Evolutionary conservation across 2,329 filamentous ascomycete genomes (phyloP).

Genomic region (Hypoxylon sp.): DNA sequence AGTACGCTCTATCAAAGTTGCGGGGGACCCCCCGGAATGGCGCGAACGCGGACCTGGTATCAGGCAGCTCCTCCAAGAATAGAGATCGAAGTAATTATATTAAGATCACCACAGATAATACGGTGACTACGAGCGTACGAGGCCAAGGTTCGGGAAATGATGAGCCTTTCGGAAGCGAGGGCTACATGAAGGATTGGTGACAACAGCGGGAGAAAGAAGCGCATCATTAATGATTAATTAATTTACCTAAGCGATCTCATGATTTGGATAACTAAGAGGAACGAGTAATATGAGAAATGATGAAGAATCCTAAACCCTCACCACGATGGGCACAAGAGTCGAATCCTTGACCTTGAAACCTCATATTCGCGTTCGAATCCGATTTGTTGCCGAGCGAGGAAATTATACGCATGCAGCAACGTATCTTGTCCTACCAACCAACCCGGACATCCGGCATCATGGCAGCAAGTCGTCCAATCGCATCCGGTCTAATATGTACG

Average conservation of each 20-base stretch:
- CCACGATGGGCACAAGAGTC: neutral
- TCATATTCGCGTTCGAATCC: neutral
- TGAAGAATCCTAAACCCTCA: neutral
- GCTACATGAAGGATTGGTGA: slow-evolving; percentile 43
- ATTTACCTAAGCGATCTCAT: slow-evolving; percentile 6
- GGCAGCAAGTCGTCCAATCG: slow-evolving; percentile 1
- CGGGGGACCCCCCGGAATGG: slow-evolving; percentile 27
- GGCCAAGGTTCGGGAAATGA: slow-evolving; percentile 5
- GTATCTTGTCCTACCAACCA: neutral
- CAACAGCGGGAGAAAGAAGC: neutral
- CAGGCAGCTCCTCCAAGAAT: slow-evolving; percentile 33
- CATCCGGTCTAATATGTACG: neutral
- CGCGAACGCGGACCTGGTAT: slow-evolving; percentile 26
- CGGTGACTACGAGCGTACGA: slow-evolving; percentile 28
- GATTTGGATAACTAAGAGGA: neutral
- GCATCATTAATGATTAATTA: slow-evolving; percentile 11
- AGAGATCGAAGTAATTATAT: slow-evolving; percentile 42
- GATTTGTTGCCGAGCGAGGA: neutral
- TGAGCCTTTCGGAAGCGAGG: slow-evolving; percentile 28
- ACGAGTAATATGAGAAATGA: slow-evolving; percentile 10
- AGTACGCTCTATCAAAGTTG: slow-evolving; percentile 36
- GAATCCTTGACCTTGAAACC: neutral
- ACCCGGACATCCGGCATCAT: neutral
- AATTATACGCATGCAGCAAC: neutral
- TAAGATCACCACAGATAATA: slow-evolving; percentile 43